Conservation (phyloP, 768 basidiomycete genomes). For the Pisolithus microcarpus region DNA sequence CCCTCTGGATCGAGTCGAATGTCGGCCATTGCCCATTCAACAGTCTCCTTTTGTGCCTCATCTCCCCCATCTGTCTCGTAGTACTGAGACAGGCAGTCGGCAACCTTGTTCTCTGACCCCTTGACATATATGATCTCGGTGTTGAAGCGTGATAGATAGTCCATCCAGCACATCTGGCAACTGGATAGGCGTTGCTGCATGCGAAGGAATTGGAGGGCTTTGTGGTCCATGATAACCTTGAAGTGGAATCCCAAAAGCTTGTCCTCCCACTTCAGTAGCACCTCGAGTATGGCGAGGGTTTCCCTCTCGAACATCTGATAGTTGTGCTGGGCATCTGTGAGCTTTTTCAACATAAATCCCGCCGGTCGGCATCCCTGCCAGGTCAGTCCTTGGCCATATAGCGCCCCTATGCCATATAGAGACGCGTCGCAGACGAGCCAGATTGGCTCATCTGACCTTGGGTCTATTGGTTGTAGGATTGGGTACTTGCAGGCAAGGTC, state of each 20-base stretch:
- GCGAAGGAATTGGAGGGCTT: conserved; percentile 23
- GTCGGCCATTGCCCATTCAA: too few relatives aligned
- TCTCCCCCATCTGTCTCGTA: too few relatives aligned
- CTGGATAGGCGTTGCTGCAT: conserved; percentile 7
- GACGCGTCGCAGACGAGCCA: too few relatives aligned
- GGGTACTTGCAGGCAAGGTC: too few relatives aligned
- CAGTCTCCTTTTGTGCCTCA: too few relatives aligned
- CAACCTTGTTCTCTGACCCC: background rate
- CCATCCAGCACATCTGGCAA: background rate
- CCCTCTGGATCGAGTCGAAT: too few relatives aligned
- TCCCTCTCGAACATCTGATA: conserved; percentile 21
- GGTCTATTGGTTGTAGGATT: too few relatives aligned
- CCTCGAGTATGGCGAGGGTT: conserved; percentile 15
- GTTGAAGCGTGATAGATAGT: background rate
- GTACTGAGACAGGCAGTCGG: too few relatives aligned
- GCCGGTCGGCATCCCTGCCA: too few relatives aligned
- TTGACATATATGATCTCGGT: background rate
- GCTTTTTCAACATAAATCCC: conserved; percentile 18
- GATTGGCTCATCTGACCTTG: too few relatives aligned
- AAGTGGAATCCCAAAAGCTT: conserved; percentile 15
- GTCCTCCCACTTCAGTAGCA: background rate
- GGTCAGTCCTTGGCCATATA: too few relatives aligned
- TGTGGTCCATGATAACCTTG: conserved; percentile 21
- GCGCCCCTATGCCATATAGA: too few relatives aligned
- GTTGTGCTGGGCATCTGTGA: background rate